Evolutionary conservation across 306 rosid species (phyloP).

Genomic region (Sphenostylis stenocarpa): DNA sequence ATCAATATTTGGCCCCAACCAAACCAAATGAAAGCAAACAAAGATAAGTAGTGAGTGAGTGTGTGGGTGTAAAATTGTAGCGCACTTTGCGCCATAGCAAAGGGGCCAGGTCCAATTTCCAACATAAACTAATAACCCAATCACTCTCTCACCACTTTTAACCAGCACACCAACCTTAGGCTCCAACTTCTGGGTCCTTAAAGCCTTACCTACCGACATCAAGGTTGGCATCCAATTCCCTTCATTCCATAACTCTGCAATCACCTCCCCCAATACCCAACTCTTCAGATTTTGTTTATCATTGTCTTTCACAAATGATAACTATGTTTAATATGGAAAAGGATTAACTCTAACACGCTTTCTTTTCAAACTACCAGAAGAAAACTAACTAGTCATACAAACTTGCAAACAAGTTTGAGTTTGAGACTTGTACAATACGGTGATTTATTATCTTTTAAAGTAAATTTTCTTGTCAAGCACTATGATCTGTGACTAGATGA

Average conservation of each 20-base stretch:
- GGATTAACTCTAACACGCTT: no score
- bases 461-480: neutral
- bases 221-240: slow-evolving; percentile 33
- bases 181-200: slow-evolving; percentile 8
- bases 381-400: no score
- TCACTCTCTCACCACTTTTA: neutral
- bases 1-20: slow-evolving; percentile 31
- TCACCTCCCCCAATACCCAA: neutral
- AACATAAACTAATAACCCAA: neutral
- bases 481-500: neutral
- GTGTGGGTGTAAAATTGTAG: neutral
- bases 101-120: slow-evolving; percentile 18
- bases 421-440: neutral
- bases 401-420: neutral
- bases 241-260: neutral
- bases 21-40: slow-evolving; percentile 5
- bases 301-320: no score
- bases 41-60: neutral
- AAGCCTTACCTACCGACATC: slow-evolving; percentile 30
- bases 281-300: no score
- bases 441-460: neutral
- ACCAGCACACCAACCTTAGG: slow-evolving; percentile 6
- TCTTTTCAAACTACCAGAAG: no score
- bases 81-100: slow-evolving; percentile 15
- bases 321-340: no score